phyloP scores from a whole-genome alignment of 768 basidiomycete species.

The Trametes gibbosa region DNA sequence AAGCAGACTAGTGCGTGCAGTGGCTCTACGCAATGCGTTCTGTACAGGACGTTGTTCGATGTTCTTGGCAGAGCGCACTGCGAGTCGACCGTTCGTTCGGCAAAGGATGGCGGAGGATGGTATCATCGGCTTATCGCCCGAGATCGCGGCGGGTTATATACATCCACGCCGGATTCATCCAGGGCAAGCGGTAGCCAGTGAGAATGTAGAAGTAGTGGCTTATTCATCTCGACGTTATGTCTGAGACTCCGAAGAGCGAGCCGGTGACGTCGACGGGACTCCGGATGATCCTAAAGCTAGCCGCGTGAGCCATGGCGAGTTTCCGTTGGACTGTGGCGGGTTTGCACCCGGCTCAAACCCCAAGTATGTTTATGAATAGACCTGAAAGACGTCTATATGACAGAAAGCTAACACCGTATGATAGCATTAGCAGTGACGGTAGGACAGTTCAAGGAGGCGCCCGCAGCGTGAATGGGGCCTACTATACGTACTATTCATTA shows the following conservation, averaged over 20 bases:
- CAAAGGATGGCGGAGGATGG: constrained; percentile 13
- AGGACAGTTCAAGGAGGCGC: too few species aligned
- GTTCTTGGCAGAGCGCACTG: too few species aligned
- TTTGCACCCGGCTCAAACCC: too few species aligned
- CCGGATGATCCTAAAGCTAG: neutral
- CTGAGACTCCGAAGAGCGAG: neutral
- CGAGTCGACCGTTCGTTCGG: neutral
- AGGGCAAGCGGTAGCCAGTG: neutral
- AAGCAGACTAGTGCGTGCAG: constrained; percentile 22
- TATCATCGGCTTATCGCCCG: constrained; percentile 19
- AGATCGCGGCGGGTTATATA: constrained; percentile 1
- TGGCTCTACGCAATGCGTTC: constrained; percentile 5
- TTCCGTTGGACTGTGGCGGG: too few species aligned
- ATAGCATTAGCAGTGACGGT: too few species aligned
- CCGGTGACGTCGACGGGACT: constrained; percentile 1
- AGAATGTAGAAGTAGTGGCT: neutral
- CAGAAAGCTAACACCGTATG: too few species aligned
- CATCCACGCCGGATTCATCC: neutral
- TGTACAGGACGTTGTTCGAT: neutral
- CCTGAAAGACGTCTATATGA: too few species aligned
- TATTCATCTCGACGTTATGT: neutral
- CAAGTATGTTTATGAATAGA: too few species aligned
- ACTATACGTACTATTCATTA: too few species aligned
- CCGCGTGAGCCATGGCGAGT: neutral
- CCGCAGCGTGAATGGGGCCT: too few species aligned